These are phyloP conservation scores for Cladophialophora exuberans DNA, from an alignment of 2,329 filamentous ascomycete genomes.

Conservation along the genomic window DNA sequence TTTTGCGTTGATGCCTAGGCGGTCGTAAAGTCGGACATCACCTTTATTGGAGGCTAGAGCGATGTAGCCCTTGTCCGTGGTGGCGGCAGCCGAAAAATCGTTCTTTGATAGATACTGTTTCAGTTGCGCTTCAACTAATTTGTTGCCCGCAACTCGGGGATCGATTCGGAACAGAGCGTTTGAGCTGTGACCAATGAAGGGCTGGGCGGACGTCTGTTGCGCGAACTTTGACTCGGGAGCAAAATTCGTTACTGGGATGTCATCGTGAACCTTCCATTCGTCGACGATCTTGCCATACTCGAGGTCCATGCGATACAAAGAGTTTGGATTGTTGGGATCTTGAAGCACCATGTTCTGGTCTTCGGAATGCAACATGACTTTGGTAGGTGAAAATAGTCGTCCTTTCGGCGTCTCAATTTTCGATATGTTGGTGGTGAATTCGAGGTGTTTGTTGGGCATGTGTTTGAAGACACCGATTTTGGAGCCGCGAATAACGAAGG, in stretches of 20 bases:
- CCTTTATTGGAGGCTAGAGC: conserved; percentile 98
- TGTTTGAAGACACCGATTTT: conserved; percentile 99
- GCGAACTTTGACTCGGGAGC: conserved; percentile 96
- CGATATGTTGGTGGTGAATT: conserved; percentile 96
- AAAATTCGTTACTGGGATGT: conserved; percentile 90
- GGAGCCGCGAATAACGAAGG: conserved; percentile 93
- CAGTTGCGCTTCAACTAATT: conserved; percentile 87
- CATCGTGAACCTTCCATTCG: conserved; percentile 97
- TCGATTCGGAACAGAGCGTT: conserved; percentile 95
- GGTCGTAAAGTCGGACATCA: conserved; percentile 94
- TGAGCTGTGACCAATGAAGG: conserved; percentile 88
- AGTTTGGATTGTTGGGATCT: conserved; percentile 80
- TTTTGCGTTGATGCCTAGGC: conserved; percentile 95
- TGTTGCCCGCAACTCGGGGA: conserved; percentile 84
- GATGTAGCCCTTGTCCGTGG: conserved; percentile 94
- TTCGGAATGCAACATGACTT: conserved; percentile 93
- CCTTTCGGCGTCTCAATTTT: conserved; percentile 89
- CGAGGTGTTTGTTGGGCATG: conserved; percentile 84
- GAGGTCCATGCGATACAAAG: conserved; percentile 94
- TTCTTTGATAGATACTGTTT: conserved; percentile 98
- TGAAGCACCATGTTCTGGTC: conserved; percentile 89
- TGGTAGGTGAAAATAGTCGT: conserved; percentile 88
- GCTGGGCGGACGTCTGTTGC: conserved; percentile 93
- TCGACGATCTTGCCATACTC: conserved; percentile 98
- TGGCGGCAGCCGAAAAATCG: conserved; percentile 91